Conservation (phyloP, 208 protist species). For the Angomonas deanei region DNA sequence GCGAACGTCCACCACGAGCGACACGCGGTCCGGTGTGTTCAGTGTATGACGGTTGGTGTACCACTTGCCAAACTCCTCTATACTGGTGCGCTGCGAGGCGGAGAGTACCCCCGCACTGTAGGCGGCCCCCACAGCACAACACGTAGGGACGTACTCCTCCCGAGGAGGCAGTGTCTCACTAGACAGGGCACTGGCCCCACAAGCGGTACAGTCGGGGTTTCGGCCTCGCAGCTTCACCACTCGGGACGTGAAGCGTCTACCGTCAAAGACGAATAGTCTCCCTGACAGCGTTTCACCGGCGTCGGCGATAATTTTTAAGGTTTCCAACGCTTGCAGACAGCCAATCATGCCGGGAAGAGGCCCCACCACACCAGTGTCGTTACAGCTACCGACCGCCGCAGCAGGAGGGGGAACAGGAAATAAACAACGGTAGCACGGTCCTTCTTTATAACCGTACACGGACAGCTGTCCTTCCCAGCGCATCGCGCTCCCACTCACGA, state of each 20-base stretch:
- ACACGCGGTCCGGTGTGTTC: not conserved
- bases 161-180: slow-evolving; percentile 9
- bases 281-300: slow-evolving; percentile 62
- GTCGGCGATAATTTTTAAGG: slow-evolving; percentile 77
- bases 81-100: not conserved
- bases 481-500: slow-evolving; percentile 94
- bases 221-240: slow-evolving; percentile 65
- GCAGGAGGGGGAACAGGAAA: slow-evolving; percentile 85
- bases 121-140: slow-evolving; percentile 9
- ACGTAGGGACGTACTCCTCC: slow-evolving; percentile 43
- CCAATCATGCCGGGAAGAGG: slow-evolving; percentile 93
- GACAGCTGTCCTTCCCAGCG: slow-evolving; percentile 93
- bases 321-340: slow-evolving; percentile 91
- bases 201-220: slow-evolving; percentile 58
- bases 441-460: slow-evolving; percentile 71
- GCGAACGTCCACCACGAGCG: slow-evolving; percentile 62
- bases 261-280: slow-evolving; percentile 87
- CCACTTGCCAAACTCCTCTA: no score
- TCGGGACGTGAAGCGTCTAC: slow-evolving; percentile 46
- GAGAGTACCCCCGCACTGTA: not conserved
- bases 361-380: slow-evolving; percentile 90
- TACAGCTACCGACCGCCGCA: slow-evolving; percentile 84
- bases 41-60: no score
- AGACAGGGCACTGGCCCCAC: slow-evolving; percentile 21
- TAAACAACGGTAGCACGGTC: slow-evolving; percentile 93